These are phyloP conservation scores for Rhodotorula sp. DNA, from an alignment of 1,284 basidiomycete species.

Conservation along the genomic window DNA sequence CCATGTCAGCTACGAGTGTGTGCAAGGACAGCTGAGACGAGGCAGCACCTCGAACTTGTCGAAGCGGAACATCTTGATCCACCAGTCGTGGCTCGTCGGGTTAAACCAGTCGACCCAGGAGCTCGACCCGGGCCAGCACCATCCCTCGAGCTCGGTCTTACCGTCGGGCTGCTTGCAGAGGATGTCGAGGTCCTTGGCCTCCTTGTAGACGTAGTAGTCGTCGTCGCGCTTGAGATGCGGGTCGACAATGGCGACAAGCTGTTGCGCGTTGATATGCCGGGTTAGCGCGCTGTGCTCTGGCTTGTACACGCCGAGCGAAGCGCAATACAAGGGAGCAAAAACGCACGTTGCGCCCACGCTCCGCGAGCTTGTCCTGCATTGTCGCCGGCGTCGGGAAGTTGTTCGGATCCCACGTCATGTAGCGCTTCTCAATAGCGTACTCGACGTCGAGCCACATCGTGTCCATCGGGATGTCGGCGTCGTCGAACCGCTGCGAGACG, in stretches of 20 bases:
- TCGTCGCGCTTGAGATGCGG: conserved; percentile 87
- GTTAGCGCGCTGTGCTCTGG: neutral
- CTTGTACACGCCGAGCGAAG: neutral
- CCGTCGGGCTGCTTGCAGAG: conserved; percentile 81
- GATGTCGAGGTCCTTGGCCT: conserved; percentile 75
- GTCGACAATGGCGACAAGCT: conserved; percentile 98
- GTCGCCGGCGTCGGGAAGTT: conserved; percentile 89
- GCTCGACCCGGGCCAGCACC: conserved; percentile 96
- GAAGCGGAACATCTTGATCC: conserved; percentile 78
- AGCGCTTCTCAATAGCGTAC: conserved; percentile 82
- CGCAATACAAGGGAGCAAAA: neutral
- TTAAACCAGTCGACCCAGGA: conserved; percentile 99
- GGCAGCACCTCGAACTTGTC: conserved; percentile 53
- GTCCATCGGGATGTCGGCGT: conserved; percentile 91
- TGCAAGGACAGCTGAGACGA: neutral
- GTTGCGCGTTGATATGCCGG: neutral
- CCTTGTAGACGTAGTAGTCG: conserved; percentile 80
- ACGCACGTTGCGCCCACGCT: conserved; percentile 76
- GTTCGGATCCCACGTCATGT: conserved; percentile 94
- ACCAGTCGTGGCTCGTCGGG: conserved; percentile 86
- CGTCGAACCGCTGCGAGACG: conserved; percentile 87
- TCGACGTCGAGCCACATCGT: conserved; percentile 99
- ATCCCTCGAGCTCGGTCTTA: conserved; percentile 83
- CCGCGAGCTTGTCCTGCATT: conserved; percentile 88
- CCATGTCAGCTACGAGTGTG: neutral